phyloP scores from a whole-genome alignment of 768 basidiomycete species.

The Podaxis sp. region DNA sequence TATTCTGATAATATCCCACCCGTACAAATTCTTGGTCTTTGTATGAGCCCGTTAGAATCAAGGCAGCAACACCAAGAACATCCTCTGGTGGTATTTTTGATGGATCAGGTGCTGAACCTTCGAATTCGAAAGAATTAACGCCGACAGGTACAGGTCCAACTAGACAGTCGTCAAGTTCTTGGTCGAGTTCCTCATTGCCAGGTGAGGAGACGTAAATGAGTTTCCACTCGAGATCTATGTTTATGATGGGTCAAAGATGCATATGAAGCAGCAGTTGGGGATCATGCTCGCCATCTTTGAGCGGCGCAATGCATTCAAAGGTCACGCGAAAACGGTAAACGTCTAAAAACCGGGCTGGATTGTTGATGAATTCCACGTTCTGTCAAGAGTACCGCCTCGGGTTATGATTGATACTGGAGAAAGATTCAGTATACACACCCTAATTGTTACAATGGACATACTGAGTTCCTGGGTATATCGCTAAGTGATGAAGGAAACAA shows the following conservation, averaged over 20 bases:
- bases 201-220: conserved; percentile 97
- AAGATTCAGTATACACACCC: conserved; percentile 35
- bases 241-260: not conserved
- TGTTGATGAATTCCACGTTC: conserved; percentile 90
- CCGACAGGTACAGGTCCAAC: conserved; percentile 98
- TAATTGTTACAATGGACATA: conserved; percentile 63
- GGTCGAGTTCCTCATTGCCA: conserved; percentile 86
- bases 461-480: conserved; percentile 3
- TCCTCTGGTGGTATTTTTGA: conserved; percentile 83
- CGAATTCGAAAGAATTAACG: conserved; percentile 96
- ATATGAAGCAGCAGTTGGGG: not conserved
- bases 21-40: conserved; percentile 98
- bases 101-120: conserved; percentile 80
- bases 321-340: conserved; percentile 91
- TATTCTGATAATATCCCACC: conserved; percentile 99
- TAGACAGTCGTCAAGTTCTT: conserved; percentile 96
- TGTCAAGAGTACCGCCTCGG: conserved; percentile 21
- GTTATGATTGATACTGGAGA: conserved; percentile 8
- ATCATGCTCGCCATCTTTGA: conserved; percentile 69
- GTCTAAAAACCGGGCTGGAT: conserved; percentile 89
- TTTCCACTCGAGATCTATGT: conserved; percentile 92
- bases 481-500: not conserved
- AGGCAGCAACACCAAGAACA: conserved; percentile 92
- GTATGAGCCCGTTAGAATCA: conserved; percentile 95
- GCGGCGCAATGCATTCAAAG: conserved; percentile 91